phyloP scores from a whole-genome alignment of 208 protist species.

The Wallacemonas collosoma region DNA sequence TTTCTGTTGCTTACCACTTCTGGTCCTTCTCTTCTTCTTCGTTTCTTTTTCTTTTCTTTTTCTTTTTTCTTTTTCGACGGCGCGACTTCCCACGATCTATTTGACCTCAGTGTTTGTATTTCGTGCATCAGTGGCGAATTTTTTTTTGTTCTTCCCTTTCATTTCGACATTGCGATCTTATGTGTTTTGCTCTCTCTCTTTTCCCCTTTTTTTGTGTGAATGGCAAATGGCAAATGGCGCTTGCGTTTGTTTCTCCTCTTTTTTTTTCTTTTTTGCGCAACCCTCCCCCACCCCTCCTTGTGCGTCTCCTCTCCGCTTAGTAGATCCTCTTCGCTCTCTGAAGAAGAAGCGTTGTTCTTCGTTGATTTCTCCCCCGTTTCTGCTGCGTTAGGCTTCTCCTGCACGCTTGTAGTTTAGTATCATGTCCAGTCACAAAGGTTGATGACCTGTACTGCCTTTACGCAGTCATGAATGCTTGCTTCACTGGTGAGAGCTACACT shows the following conservation, averaged over 20 bases:
- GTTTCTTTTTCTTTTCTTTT: constrained; percentile 26
- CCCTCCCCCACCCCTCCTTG: too few relatives aligned
- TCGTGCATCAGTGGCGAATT: not conserved
- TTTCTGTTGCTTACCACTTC: not conserved
- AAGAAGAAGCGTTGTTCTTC: too few relatives aligned
- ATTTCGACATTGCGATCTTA: not conserved
- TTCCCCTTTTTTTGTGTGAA: constrained; percentile 7
- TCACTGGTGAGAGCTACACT: too few relatives aligned
- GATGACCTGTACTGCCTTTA: too few relatives aligned
- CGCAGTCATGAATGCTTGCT: too few relatives aligned
- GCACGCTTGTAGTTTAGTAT: too few relatives aligned
- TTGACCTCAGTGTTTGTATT: not conserved
- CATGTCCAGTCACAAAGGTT: too few relatives aligned
- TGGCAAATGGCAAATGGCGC: too few relatives aligned
- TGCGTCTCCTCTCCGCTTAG: too few relatives aligned
- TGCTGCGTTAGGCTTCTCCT: too few relatives aligned
- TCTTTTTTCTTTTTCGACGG: constrained; percentile 18
- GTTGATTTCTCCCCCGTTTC: too few relatives aligned
- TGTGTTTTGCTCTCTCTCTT: constrained; percentile 3
- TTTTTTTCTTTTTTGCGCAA: not conserved
- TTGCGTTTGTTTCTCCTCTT: not conserved
- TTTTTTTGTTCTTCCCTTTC: constrained; percentile 16
- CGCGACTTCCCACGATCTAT: not conserved
- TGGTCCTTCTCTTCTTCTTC: constrained; percentile 5
- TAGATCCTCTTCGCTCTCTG: too few relatives aligned